Evolutionary conservation across 805 yeast genomes (phyloP).

Genomic region (Metschnikowia amazonensis): DNA sequence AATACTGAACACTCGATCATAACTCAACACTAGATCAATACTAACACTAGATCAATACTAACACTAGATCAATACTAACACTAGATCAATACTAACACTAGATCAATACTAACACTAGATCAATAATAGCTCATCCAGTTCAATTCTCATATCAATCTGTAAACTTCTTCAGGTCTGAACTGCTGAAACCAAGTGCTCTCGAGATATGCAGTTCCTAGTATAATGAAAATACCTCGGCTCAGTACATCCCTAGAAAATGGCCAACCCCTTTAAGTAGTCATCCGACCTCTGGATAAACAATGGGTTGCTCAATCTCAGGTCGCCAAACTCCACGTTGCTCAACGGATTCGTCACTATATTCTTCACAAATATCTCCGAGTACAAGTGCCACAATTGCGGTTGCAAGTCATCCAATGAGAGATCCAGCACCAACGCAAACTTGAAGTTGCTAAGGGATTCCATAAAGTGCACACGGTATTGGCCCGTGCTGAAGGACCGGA

Average conservation of each 20-base stretch:
- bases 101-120: too few species aligned
- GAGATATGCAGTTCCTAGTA: too few species aligned
- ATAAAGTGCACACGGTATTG: constrained; percentile 73
- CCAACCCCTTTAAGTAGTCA: constrained; percentile 33
- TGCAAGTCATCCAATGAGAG: constrained; percentile 53
- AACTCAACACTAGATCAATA: too few species aligned
- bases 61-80: too few species aligned
- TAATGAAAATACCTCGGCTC: too few species aligned
- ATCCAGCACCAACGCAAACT: constrained; percentile 74
- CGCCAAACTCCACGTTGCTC: constrained; percentile 57
- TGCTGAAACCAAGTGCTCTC: too few species aligned
- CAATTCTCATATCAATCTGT: too few species aligned
- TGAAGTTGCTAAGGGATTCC: constrained; percentile 76
- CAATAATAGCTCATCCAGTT: too few species aligned
- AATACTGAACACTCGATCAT: too few species aligned
- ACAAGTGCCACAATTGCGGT: constrained; percentile 53
- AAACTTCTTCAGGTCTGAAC: too few species aligned
- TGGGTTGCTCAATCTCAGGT: constrained; percentile 51
- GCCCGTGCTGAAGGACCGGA: constrained; percentile 64
- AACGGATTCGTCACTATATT: constrained; percentile 55
- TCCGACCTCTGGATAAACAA: constrained; percentile 57
- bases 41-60: too few species aligned
- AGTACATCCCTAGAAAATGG: constrained; percentile 20
- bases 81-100: too few species aligned
- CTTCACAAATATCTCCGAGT: constrained; percentile 54